Evolutionary conservation across 495 filamentous ascomycete species (phyloP).

Genomic region (Talaromyces nanjingensis): DNA sequence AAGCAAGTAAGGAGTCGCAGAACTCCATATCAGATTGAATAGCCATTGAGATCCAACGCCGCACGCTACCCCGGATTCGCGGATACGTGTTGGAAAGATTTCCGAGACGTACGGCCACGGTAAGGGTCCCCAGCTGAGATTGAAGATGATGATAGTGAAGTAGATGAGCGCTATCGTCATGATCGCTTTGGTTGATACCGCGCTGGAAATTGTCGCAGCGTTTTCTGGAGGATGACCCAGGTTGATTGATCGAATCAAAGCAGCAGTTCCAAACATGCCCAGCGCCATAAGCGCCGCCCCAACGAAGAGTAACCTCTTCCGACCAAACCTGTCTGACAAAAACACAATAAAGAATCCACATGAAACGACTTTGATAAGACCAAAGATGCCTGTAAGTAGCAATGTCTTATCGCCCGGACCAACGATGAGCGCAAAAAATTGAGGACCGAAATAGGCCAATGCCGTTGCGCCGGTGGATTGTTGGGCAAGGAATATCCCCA

Average conservation of each 20-base stretch:
- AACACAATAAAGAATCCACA: conserved; percentile 44
- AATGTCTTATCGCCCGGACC: conserved; percentile 30
- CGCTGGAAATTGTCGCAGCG: conserved; percentile 17
- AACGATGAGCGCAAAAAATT: conserved; percentile 50
- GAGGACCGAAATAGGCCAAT: conserved; percentile 45
- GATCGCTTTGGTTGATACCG: conserved; percentile 28
- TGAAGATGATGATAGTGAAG: conserved; percentile 39
- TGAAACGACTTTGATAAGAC: conserved; percentile 42
- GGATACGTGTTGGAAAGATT: conserved; percentile 44
- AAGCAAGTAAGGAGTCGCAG: conserved; percentile 46
- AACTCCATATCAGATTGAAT: conserved; percentile 47
- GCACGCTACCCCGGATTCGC: conserved; percentile 41
- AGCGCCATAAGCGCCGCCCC: conserved; percentile 44
- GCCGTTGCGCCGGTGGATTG: conserved; percentile 49
- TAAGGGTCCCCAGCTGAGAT: conserved; percentile 34
- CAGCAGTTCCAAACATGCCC: conserved; percentile 50
- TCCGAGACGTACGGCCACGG: conserved; percentile 34
- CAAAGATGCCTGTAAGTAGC: conserved; percentile 46
- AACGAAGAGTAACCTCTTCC: conserved; percentile 43
- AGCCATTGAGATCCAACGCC: conserved; percentile 46
- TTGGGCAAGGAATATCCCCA: conserved; percentile 37
- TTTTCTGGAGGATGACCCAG: conserved; percentile 16
- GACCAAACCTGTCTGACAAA: conserved; percentile 51
- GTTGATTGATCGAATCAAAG: conserved; percentile 39
- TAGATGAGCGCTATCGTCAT: conserved; percentile 44